Percentiles rank a stretch among this genome's conserved stretches.
Conservation (phyloP, 2,329 filamentous ascomycete genomes). For the Verruconis gallopava region DNA sequence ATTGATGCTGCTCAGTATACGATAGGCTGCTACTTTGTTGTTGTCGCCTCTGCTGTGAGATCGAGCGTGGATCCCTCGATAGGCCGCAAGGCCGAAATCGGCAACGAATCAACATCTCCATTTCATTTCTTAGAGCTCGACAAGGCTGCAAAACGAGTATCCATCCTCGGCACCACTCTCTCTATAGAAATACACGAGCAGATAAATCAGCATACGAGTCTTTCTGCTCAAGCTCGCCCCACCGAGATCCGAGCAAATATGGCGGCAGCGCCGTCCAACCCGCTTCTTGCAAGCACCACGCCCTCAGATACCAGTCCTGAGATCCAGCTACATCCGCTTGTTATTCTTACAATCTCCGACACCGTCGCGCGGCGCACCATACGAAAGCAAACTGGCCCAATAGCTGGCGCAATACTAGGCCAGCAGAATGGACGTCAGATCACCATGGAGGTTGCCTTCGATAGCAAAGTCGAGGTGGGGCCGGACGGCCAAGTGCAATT, state of each 20-base stretch:
- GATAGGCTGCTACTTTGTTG: too few relatives aligned
- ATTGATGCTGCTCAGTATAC: too few relatives aligned
- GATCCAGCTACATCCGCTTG: slow-evolving; percentile 79
- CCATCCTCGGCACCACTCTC: too few relatives aligned
- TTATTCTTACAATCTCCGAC: slow-evolving; percentile 91
- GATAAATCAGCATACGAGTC: too few relatives aligned
- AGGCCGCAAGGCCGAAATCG: too few relatives aligned
- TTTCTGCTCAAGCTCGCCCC: too few relatives aligned
- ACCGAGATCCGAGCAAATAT: background rate
- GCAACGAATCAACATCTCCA: too few relatives aligned
- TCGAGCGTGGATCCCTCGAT: too few relatives aligned
- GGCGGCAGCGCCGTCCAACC: background rate
- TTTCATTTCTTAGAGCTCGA: too few relatives aligned
- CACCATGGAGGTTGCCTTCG: slow-evolving; percentile 86
- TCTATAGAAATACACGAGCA: too few relatives aligned
- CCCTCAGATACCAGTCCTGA: slow-evolving; percentile 59
- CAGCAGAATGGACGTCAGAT: slow-evolving; percentile 84
- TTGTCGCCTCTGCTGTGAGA: too few relatives aligned
- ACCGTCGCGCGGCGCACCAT: slow-evolving; percentile 87
- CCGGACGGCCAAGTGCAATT: slow-evolving; percentile 47
- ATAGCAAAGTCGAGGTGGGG: slow-evolving; percentile 47
- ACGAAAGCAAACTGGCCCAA: slow-evolving; percentile 58
- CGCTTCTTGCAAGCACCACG: slow-evolving; percentile 1
- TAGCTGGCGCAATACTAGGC: slow-evolving; percentile 79
- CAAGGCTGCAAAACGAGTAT: too few relatives aligned